Percentiles rank a stretch among this genome's conserved stretches.
Evolutionary conservation across 2,329 filamentous ascomycete species (phyloP).

Genomic region (Cercospora sp.): DNA sequence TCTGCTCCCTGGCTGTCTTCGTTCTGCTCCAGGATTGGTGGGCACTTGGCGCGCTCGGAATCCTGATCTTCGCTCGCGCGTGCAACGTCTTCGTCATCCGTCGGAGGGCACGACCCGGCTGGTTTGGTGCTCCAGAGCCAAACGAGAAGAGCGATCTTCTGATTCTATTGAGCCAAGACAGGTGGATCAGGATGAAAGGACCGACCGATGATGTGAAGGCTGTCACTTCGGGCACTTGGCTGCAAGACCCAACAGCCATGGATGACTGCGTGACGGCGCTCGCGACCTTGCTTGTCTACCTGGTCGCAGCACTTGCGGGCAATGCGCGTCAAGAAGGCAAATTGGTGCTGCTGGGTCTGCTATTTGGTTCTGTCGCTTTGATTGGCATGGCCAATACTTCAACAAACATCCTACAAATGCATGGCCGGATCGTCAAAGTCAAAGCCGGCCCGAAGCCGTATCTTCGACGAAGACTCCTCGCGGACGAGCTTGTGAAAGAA

Average conservation of each 20-base stretch:
- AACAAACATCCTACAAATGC: slow-evolving; percentile 15
- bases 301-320: slow-evolving; percentile 57
- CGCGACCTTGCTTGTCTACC: slow-evolving; percentile 58
- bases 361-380: slow-evolving; percentile 54
- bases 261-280: slow-evolving; percentile 56
- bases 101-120: slow-evolving; percentile 45
- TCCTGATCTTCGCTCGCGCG: slow-evolving; percentile 57
- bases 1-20: slow-evolving; percentile 17
- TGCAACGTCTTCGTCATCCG: slow-evolving; percentile 61
- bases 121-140: slow-evolving; percentile 38
- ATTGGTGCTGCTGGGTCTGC: slow-evolving; percentile 53
- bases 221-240: slow-evolving; percentile 59
- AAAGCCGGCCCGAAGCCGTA: slow-evolving; percentile 36
- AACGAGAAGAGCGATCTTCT: slow-evolving; percentile 51
- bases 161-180: slow-evolving; percentile 55
- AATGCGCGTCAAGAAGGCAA: slow-evolving; percentile 58
- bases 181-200: slow-evolving; percentile 57
- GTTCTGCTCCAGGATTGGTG: slow-evolving; percentile 40
- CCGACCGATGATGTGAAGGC: slow-evolving; percentile 59
- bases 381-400: slow-evolving; percentile 12
- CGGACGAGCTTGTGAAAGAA: slow-evolving; percentile 43
- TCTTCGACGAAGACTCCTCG: slow-evolving; percentile 40
- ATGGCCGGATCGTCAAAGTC: slow-evolving; percentile 45
- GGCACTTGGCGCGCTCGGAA: slow-evolving; percentile 51
- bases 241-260: slow-evolving; percentile 53